A percentile compares a stretch with the other conserved stretches of the same genome.
phyloP scores from a whole-genome alignment of 768 basidiomycete genomes.

The Dioszegia crocea region DNA sequence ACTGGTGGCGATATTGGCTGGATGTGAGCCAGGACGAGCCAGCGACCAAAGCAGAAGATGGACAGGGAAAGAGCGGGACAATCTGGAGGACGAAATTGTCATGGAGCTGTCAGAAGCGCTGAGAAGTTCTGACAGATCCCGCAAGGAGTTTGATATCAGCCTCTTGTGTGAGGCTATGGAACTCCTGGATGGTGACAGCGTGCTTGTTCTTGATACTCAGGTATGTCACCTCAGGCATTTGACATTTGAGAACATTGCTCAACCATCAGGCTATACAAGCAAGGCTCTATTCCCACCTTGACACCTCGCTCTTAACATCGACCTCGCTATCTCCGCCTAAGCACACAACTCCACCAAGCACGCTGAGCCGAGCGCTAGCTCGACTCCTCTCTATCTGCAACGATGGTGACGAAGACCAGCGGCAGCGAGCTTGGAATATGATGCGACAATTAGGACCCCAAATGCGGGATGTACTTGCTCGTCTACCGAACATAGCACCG shows the following conservation, averaged over 20 bases:
- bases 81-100: constrained; percentile 4
- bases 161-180: not conserved
- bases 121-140: too few species aligned
- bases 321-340: not conserved
- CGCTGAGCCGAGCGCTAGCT: not conserved
- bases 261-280: too few species aligned
- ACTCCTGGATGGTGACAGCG: not conserved
- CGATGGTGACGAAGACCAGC: not conserved
- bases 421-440: not conserved
- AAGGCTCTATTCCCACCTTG: too few species aligned
- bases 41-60: not conserved
- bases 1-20: not conserved
- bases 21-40: too few species aligned
- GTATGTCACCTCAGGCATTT: too few species aligned
- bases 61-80: not conserved
- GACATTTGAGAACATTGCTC: too few species aligned
- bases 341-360: not conserved
- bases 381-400: not conserved
- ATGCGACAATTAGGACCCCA: constrained; percentile 13
- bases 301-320: not conserved
- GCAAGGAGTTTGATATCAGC: not conserved
- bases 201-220: not conserved
- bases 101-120: too few species aligned
- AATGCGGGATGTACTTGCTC: too few species aligned
- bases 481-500: too few species aligned